Percentiles rank a stretch among this genome's conserved stretches.
These are phyloP conservation scores for Pharnaceum exiguum DNA, from an alignment of 148 eudicot genomes.

Conservation along the genomic window DNA sequence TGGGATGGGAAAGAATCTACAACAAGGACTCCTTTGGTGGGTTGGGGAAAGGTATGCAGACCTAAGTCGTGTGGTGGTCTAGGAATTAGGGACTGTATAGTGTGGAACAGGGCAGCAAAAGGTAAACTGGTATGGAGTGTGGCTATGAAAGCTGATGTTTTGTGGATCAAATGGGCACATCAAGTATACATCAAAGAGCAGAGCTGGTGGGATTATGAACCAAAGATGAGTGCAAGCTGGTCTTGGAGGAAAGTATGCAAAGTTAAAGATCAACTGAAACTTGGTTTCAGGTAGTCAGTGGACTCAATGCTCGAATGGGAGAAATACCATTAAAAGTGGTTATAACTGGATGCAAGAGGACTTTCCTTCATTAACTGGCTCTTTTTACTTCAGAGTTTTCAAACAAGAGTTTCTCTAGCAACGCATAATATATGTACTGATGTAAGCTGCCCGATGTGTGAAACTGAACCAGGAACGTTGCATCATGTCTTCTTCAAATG, in stretches of 20 bases:
- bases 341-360: not conserved
- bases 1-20: not conserved
- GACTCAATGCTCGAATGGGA: not conserved
- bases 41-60: not conserved
- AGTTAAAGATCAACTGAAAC: not conserved
- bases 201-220: not conserved
- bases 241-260: not conserved
- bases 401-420: not conserved
- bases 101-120: not conserved
- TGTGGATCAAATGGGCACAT: not conserved
- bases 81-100: not conserved
- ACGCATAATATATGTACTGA: not conserved
- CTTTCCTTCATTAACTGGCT: not conserved
- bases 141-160: not conserved
- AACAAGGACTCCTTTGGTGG: not conserved
- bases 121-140: not conserved
- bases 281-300: not conserved
- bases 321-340: not conserved
- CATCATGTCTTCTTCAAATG: not conserved
- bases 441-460: not conserved
- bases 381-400: not conserved
- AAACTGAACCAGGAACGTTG: not conserved
- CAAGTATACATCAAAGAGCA: not conserved
- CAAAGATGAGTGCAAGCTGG: not conserved
- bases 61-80: not conserved